These are phyloP conservation scores for Malassezia globosa DNA, from an alignment of 1,284 basidiomycete genomes.

Conservation along the genomic window DNA sequence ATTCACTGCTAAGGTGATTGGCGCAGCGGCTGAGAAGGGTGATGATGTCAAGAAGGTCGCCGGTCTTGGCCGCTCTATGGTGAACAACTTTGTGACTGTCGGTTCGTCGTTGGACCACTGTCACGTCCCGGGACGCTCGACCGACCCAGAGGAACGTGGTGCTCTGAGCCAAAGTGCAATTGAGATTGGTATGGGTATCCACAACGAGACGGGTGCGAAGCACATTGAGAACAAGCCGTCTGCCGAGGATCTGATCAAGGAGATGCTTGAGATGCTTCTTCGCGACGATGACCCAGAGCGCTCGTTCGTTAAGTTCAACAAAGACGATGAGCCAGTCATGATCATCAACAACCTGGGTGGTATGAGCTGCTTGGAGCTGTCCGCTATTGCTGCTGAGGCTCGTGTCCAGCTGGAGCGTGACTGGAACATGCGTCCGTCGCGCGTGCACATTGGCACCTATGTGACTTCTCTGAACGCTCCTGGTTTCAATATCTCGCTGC, in stretches of 20 bases:
- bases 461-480: slow-evolving; percentile 52
- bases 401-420: slow-evolving; percentile 48
- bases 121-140: slow-evolving; percentile 53
- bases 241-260: slow-evolving; percentile 27
- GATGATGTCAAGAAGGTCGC: slow-evolving; percentile 33
- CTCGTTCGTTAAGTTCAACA: slow-evolving; percentile 48
- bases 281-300: slow-evolving; percentile 49
- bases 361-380: slow-evolving; percentile 54
- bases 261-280: slow-evolving; percentile 42
- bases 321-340: slow-evolving; percentile 48
- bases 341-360: slow-evolving; percentile 57
- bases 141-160: slow-evolving; percentile 35
- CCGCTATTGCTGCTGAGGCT: slow-evolving; percentile 51
- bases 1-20: slow-evolving; percentile 44
- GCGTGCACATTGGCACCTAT: slow-evolving; percentile 49
- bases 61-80: slow-evolving; percentile 54
- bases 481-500: slow-evolving; percentile 49
- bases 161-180: slow-evolving; percentile 47
- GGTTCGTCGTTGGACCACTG: slow-evolving; percentile 55
- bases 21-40: slow-evolving; percentile 39
- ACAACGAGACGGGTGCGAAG: slow-evolving; percentile 55
- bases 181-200: slow-evolving; percentile 55
- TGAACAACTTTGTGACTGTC: slow-evolving; percentile 52
- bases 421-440: slow-evolving; percentile 46
- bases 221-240: slow-evolving; percentile 41